Evolutionary conservation across 371 early-diverging fungal species (phyloP), one percentile per base, ranked within the genome.

Genomic region (Blakeslea trispora): DNA sequence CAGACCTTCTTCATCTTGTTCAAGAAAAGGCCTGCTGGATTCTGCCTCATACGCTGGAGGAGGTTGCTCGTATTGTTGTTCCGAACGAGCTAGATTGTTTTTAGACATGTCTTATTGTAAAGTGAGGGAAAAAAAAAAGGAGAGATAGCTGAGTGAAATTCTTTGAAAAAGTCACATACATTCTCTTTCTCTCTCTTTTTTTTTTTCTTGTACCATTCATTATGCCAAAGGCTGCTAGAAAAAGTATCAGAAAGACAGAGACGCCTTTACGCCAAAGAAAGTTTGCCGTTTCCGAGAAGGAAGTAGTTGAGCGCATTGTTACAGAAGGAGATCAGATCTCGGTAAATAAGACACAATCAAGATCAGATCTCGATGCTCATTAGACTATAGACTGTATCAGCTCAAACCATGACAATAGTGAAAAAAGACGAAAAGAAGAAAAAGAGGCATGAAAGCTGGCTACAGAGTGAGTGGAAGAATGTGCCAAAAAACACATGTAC

Each of bases 391-490:
- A 34, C 43, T 35, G 50, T 43, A 18, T 32, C 55, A 42, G 49
- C 46, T 41, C 65, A 73, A 14, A 55, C 58, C 47, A 53, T 52
- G 34, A 63, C 63, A 23, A 51, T 53, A 5, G 35, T 60, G 15
- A 76, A 69, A 39, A 82, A 82, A 59, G 61, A 71, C 17, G 63
- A 69, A 42, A 81, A 81, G 53, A 78, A 78, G 66, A 84, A 82
- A 42, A 46, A 70, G 49, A 72, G 81, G 15, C 82, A 84, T 57
- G 79, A 82, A 44, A 77, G 75, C 11, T 84, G 82, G 82, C 66
- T 84, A 22, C 75, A 79, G 40, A 84, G 82, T 81, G 77, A 55
- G 72, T 15, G 37, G 40, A 22, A 17, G 24, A 15, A 35, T 19
- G 14, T 15, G 40, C 15, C 35, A 17, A 14, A 13, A 34, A 18